Evolutionary conservation across 495 filamentous ascomycete genomes (phyloP), one percentile per base, ranked within the genome.

Genomic region (Hypoxylon perforatum): DNA sequence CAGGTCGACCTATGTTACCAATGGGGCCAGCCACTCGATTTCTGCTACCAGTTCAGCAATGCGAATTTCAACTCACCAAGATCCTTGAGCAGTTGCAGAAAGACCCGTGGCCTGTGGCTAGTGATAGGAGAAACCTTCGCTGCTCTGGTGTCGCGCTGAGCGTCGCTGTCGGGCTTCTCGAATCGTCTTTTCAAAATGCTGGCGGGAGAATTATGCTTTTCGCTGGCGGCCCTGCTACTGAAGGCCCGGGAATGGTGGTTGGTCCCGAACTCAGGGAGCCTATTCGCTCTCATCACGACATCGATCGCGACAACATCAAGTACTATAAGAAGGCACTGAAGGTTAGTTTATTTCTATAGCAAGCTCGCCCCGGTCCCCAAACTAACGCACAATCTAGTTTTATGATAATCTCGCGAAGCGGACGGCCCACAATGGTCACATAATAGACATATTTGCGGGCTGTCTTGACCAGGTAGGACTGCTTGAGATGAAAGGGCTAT

Each of bases 271-370:
- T 99, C 65, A 90, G 93, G 76, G 96, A 99, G 75, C 93, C 96
- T 14, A 98, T 99, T 59, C 90, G 96, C 72, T 98, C 96, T 33
- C 96, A 99, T 80, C 96, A 99, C 74, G 96, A 99, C 69, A 99
- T 99, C 75, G 96, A 99, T 72, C 87, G 92, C 38, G 96, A 99
- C 74, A 97, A 97, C 71, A 97, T 97, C 82, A 99, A 98, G 77
- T 97, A 98, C 76, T 98, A 96, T 81, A 99, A 99, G 85, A 98
- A 98, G 79, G 95, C 96, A 44, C 78, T 97, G 12, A 99, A 98
- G 90, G 93, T 97, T 80, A 35, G 80, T 54, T 33, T 33, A 33
- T 10, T 9, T 10, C 30, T 33, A 10, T 33, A n/a, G n/a, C n/a
- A 33, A 4, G 8, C 8, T 22, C 4, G 33, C 25, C 17, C 21